Conservation (phyloP, 768 basidiomycete genomes). For the Clathrus columnatus region DNA sequence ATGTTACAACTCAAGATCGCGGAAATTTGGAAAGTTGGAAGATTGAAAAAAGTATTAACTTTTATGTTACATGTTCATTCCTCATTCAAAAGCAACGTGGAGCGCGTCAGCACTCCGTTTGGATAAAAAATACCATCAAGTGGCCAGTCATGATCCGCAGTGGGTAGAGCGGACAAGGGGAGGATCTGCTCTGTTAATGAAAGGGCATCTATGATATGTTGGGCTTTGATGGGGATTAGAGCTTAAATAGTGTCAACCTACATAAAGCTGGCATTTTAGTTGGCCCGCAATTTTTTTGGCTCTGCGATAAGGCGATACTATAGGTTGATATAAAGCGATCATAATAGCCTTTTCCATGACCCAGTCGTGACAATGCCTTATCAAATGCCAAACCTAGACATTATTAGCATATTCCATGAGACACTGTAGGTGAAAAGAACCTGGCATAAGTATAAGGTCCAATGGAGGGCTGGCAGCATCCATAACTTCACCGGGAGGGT, state of each 20-base stretch:
- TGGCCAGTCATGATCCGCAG: not conserved
- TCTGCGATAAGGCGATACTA: not conserved
- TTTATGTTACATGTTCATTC: no score
- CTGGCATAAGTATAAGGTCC: constrained; percentile 63
- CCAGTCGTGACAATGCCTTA: constrained; percentile 54
- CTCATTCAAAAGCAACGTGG: no score
- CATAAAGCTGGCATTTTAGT: not conserved
- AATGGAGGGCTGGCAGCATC: constrained; percentile 33
- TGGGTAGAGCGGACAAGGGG: not conserved
- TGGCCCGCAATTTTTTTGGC: no score
- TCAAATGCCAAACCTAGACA: constrained; percentile 67
- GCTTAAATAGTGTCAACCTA: not conserved
- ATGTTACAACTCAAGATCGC: no score
- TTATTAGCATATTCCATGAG: not conserved
- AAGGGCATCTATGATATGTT: not conserved
- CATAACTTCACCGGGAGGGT: constrained; percentile 22
- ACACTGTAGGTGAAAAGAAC: constrained; percentile 27
- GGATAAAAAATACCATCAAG: not conserved
- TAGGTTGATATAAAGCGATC: constrained; percentile 64
- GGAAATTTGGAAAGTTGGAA: no score
- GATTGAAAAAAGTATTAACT: no score
- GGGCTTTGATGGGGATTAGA: not conserved
- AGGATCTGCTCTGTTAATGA: not conserved
- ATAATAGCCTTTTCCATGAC: constrained; percentile 81
- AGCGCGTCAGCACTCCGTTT: not conserved